Base-by-base conservation (phyloP, 768 basidiomycete species). In the Tephrocybe sp. region DNA sequence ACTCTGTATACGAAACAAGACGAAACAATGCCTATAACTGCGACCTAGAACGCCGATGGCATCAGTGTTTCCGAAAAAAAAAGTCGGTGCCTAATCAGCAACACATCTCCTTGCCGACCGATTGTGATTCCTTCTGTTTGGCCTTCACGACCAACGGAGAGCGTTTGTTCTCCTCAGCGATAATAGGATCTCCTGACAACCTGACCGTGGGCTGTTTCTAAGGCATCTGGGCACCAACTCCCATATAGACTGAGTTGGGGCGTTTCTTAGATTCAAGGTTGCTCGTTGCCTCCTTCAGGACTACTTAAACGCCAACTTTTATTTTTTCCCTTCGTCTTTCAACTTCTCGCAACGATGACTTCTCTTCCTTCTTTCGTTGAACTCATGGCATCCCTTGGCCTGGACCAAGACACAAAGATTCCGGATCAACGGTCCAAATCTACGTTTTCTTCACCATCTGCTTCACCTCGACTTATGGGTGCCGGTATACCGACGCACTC, bases 291-390 rank as follows among this genome's bases (percentile, higher is more conserved):
- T 57, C 44, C 52, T 59, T 55, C 56, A 57, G 46, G 49, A 50
- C 50, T 58, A 54, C 55, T 46, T 52, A 53, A 50, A 53, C 54
- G 36, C 54, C 62, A 50, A 42, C 53, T 65, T 61, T 60, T 62
- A 54, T 69, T 68, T 66, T 66, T 62, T 65, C 63, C 58, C 60
- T 60, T 56, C 61, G 58, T 55, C 57, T 62, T 61, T 47, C 19
- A 34, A 15, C 25, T 62, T 60, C 53, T 62, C 57, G 55, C 52
- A 45, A 60, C 63, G 60, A 88, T 85, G 84, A 72, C 84, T 63
- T 68, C 86, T 61, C 83, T 91, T 59, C 90, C 90, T 61, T 91
- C 90, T 49, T 92, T 92, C 65, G 83, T 89, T 50, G 84, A 91
- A 71, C 86, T 92, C 64, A 89, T 92, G 88, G 80, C 81, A 54